Evolutionary conservation across 202 grass and related monocot species (phyloP).

Genomic region (Panicum hallii): DNA sequence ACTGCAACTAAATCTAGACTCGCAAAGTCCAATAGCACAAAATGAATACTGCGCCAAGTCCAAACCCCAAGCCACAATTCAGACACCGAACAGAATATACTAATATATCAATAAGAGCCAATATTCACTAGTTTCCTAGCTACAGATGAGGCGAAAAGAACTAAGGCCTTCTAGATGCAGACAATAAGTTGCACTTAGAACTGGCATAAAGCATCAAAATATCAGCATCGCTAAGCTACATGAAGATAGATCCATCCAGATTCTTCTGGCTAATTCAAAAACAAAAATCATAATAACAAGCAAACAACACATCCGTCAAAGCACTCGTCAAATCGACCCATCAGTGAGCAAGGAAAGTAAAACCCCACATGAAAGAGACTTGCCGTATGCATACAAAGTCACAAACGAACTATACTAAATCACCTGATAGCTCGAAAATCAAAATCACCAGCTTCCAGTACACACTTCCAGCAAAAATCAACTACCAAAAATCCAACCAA

Average conservation of each 20-base stretch:
- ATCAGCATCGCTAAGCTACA: neutral
- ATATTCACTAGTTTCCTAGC: conserved; percentile 14
- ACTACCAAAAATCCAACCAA: conserved; percentile 21
- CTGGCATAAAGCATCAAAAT: neutral
- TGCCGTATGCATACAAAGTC: neutral
- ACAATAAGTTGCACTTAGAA: neutral
- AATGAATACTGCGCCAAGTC: neutral
- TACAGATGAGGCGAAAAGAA: neutral
- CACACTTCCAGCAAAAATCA: neutral
- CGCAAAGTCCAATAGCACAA: neutral
- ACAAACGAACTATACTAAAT: conserved; percentile 30
- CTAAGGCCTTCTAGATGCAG: neutral
- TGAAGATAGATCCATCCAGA: neutral
- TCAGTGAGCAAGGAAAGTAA: neutral
- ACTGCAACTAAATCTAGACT: neutral
- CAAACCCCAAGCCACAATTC: neutral
- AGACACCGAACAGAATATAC: neutral
- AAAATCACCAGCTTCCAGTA: conserved; percentile 4
- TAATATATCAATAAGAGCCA: neutral
- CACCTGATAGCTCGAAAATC: conserved; percentile 15
- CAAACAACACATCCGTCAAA: neutral
- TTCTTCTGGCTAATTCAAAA: neutral
- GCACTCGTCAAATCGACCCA: neutral
- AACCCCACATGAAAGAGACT: neutral
- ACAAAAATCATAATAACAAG: neutral